phyloP scores from a whole-genome alignment of 202 grass and related monocot species.

The Tripidium arundinaceum region DNA sequence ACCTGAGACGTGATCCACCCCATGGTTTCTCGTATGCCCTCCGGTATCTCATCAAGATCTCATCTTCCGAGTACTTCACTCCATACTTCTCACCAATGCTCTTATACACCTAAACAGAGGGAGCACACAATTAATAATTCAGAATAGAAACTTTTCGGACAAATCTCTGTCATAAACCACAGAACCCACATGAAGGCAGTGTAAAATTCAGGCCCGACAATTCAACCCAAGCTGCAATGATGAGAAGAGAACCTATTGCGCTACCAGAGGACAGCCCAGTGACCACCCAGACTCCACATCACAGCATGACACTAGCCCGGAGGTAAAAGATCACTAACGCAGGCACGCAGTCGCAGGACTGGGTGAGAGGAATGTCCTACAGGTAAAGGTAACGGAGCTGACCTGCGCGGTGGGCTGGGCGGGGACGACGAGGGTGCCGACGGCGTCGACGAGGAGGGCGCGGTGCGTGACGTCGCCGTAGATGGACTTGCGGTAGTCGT shows the following conservation, averaged over 20 bases:
- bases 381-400: not conserved
- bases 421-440: conserved; percentile 73
- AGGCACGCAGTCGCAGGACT: not conserved
- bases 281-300: not conserved
- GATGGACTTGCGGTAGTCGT: conserved; percentile 71
- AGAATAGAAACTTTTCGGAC: not conserved
- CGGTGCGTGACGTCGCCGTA: conserved; percentile 85
- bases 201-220: not conserved
- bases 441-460: conserved; percentile 79
- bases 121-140: not conserved
- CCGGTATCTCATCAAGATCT: conserved; percentile 71
- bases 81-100: conserved; percentile 89
- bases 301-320: not conserved
- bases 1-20: conserved; percentile 81
- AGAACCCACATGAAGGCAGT: not conserved
- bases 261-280: not conserved
- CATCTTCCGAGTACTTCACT: conserved; percentile 67
- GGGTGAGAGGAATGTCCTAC: not conserved
- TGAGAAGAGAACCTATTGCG: not conserved
- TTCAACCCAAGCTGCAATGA: not conserved
- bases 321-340: not conserved
- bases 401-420: conserved; percentile 84
- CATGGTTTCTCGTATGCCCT: conserved; percentile 73
- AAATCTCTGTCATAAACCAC: not conserved
- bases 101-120: conserved; percentile 63